A percentile compares a stretch with the other conserved stretches of the same genome.
phyloP scores from a whole-genome alignment of 148 eudicot genomes.

The Chenopodium album region DNA sequence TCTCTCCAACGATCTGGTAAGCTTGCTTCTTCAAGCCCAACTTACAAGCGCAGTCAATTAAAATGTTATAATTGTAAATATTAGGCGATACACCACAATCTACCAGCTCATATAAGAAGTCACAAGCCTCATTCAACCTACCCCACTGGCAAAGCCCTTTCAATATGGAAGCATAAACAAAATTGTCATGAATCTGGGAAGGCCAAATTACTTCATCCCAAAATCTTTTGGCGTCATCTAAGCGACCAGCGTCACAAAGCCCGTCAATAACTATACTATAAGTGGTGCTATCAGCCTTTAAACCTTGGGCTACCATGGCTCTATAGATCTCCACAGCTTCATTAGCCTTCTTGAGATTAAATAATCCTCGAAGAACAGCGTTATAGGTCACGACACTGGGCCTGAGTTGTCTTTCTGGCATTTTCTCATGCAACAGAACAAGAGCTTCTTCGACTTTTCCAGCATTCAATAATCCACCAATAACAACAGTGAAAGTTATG shows the following conservation, averaged over 20 bases:
- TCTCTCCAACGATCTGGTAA: constrained; percentile 82
- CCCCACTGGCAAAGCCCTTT: constrained; percentile 70
- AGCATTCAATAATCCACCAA: constrained; percentile 54
- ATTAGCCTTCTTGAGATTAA: constrained; percentile 42
- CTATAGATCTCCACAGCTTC: constrained; percentile 61
- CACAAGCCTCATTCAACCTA: constrained; percentile 68
- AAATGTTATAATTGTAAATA: constrained; percentile 69
- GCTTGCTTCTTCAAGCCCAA: constrained; percentile 76
- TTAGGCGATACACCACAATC: constrained; percentile 66
- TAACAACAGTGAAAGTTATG: constrained; percentile 69
- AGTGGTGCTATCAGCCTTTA: constrained; percentile 63
- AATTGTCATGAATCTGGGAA: constrained; percentile 65
- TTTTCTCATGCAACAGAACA: constrained; percentile 47
- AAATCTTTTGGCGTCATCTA: constrained; percentile 63
- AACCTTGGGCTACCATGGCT: constrained; percentile 45
- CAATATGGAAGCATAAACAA: constrained; percentile 70
- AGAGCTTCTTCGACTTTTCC: constrained; percentile 59
- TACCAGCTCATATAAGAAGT: constrained; percentile 77
- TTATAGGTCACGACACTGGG: constrained; percentile 82
- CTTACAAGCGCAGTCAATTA: constrained; percentile 64
- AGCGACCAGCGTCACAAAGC: constrained; percentile 45
- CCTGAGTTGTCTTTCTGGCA: constrained; percentile 58
- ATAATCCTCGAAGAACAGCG: constrained; percentile 59
- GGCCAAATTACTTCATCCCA: constrained; percentile 87
- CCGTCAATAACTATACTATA: constrained; percentile 64